These are phyloP conservation scores for Nicotiana tabacum DNA, from an alignment of 257 asterid genomes.

Conservation along the genomic window DNA sequence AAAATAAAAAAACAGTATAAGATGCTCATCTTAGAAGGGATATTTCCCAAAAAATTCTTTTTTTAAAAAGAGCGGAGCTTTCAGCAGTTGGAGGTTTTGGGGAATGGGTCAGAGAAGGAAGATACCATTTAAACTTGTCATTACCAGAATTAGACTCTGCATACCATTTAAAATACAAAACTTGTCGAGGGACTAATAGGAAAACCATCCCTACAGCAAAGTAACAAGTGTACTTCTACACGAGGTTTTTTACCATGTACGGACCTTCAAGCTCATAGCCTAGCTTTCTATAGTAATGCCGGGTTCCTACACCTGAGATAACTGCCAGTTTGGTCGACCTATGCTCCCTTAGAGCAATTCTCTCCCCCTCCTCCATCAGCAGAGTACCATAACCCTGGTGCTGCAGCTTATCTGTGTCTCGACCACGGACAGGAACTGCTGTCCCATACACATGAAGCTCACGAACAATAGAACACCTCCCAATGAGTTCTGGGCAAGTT, in stretches of 20 bases:
- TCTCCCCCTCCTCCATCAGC: conserved; percentile 93
- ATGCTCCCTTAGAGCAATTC: conserved; percentile 74
- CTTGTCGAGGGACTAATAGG: background rate
- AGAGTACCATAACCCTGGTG: conserved; percentile 97
- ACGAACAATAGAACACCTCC: conserved; percentile 90
- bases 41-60: background rate
- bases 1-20: too few species aligned
- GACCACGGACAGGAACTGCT: conserved; percentile 96
- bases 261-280: conserved; percentile 99
- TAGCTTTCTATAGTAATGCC: conserved; percentile 91
- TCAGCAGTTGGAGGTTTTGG: too few species aligned
- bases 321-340: conserved; percentile 86
- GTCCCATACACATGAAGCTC: conserved; percentile 97
- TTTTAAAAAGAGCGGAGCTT: too few species aligned
- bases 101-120: background rate
- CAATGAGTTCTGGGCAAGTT: conserved; percentile 81
- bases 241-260: conserved; percentile 84
- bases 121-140: background rate
- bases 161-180: conserved; percentile 5
- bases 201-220: background rate
- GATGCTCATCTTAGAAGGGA: background rate
- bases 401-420: conserved; percentile 89
- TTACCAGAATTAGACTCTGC: background rate
- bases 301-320: conserved; percentile 94
- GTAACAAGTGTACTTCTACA: background rate